phyloP scores from a whole-genome alignment of 2,329 filamentous ascomycete species.

The Colletotrichum destructivum region DNA sequence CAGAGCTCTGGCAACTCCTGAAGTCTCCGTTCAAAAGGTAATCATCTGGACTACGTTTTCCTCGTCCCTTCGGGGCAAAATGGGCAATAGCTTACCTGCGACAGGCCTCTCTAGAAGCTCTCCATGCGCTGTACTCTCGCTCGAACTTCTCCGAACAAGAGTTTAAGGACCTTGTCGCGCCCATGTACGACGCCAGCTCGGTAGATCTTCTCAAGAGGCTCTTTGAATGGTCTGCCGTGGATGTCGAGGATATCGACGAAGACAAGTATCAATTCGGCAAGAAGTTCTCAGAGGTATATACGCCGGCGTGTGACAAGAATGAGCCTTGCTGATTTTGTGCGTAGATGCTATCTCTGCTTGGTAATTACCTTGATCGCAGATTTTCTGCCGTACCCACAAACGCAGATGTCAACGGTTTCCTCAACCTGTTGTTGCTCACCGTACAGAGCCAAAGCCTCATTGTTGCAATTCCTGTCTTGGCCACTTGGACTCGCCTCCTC shows the following conservation, averaged over 20 bases:
- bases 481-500: constrained; percentile 90
- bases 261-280: constrained; percentile 94
- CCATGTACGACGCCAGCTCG: constrained; percentile 82
- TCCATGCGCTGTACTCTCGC: constrained; percentile 86
- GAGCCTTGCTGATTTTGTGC: background rate
- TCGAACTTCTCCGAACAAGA: constrained; percentile 83
- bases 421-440: constrained; percentile 84
- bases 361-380: constrained; percentile 86
- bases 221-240: constrained; percentile 85
- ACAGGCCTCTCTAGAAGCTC: constrained; percentile 84
- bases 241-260: constrained; percentile 88
- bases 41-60: constrained; percentile 13
- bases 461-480: constrained; percentile 92
- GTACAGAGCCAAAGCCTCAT: constrained; percentile 89
- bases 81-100: constrained; percentile 43
- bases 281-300: constrained; percentile 86
- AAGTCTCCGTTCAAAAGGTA: constrained; percentile 82
- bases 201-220: constrained; percentile 81
- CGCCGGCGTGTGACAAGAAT: no score
- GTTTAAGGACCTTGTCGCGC: constrained; percentile 82
- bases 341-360: constrained; percentile 87
- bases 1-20: constrained; percentile 77
- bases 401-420: constrained; percentile 79
- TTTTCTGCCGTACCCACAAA: constrained; percentile 75
- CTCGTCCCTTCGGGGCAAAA: background rate